Evolutionary conservation across 2,329 filamentous ascomycete genomes (phyloP), one percentile per base, ranked within the genome.

Genomic region (Apiospora aurea): DNA sequence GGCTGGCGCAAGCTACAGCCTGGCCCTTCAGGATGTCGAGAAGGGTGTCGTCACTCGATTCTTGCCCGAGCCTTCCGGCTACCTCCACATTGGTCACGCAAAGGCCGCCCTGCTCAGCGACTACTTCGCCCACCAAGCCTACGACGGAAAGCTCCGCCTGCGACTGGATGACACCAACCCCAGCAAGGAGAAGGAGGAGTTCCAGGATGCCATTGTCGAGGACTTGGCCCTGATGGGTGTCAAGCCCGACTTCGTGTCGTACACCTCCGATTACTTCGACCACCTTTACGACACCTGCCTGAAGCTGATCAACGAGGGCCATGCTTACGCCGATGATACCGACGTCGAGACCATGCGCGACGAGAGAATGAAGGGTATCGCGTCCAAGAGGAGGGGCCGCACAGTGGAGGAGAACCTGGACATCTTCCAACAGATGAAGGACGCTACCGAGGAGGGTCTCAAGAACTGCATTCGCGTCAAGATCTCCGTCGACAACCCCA

Each of bases 81-180:
- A 97, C 81, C 90, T 98, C 64, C 96, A 98, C 84, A 97, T 98
- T 75, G 96, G 96, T 70, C 96, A 98, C 85, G 94, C 95, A 77
- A 98, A 98, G 85, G 95, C 95, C 43, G 95, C 95, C 7, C 88
- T 97, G 71, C 90, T 98, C 72, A 97, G 96, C 85, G 95, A 98
- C 82, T 98, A 97, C 87, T 98, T 98, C 78, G 96, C 95, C 64
- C 95, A 98, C 82, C 92, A 95, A 81, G 93, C 94, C 77, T 97
- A 97, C 87, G 92, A 96, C 73, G 96, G 96, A 78, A 97, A 93
- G 78, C 87, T 99, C 77, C 91, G 97, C 73, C 90, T 98, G 69
- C 93, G 96, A 73, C 96, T 99, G 79, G 96, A 99, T 81, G 96
- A 99, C 80, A 99, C 96, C 71, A 99, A 99, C 84, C 96, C 96